Evolutionary conservation across 1,284 basidiomycete species (phyloP).

Genomic region (Stygiomarasmius scandens): DNA sequence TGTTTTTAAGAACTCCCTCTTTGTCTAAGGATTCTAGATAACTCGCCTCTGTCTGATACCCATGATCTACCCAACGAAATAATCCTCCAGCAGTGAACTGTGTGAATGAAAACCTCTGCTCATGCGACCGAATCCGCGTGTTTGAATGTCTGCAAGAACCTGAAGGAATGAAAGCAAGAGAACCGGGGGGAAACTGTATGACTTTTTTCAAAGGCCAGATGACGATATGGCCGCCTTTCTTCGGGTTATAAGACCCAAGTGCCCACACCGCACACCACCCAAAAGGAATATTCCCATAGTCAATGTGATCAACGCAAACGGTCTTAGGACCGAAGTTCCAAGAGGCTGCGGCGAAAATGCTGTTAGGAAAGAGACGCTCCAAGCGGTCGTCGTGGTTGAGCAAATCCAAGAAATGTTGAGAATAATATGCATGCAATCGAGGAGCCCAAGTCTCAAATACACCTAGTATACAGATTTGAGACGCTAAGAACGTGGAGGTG

Average conservation of each 20-base stretch:
- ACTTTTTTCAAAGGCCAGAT: too few relatives aligned
- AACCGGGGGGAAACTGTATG: conserved; percentile 25
- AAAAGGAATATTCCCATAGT: conserved; percentile 4
- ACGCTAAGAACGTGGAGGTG: neutral
- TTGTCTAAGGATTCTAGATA: too few relatives aligned
- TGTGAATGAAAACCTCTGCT: neutral
- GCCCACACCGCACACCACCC: conserved; percentile 10
- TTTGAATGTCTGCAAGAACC: conserved; percentile 10
- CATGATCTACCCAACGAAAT: conserved; percentile 27
- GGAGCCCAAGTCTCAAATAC: neutral
- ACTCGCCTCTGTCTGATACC: conserved; percentile 1
- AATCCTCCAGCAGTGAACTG: conserved; percentile 24
- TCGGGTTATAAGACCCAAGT: conserved; percentile 23
- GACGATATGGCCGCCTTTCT: too few relatives aligned
- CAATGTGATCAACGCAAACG: neutral
- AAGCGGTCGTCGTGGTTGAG: neutral
- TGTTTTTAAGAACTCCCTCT: too few relatives aligned
- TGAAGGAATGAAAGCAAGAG: conserved; percentile 27
- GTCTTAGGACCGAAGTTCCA: conserved; percentile 5
- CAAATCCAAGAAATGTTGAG: neutral
- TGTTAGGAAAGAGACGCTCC: conserved; percentile 1
- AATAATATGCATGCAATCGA: neutral
- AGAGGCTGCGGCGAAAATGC: neutral
- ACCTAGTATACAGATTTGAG: neutral
- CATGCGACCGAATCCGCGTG: neutral